Evolutionary conservation across 2,329 filamentous ascomycete species (phyloP), one percentile per base, ranked within the genome.

Genomic region (Alternaria panax): DNA sequence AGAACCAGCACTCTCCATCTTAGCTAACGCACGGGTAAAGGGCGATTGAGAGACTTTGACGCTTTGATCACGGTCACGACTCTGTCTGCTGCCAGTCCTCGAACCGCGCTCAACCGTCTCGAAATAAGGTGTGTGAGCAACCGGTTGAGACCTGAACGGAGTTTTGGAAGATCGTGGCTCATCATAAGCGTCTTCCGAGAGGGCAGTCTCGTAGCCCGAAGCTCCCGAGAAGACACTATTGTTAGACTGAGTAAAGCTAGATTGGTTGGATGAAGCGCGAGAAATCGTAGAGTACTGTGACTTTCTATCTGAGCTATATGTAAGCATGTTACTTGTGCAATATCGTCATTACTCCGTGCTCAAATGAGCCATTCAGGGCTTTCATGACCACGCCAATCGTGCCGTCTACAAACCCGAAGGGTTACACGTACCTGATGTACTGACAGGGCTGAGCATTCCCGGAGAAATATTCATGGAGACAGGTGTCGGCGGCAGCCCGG

Each of bases 1-100:
- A 22, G 67, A 51, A 34, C 70, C 64, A 12, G 69, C 70, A 45
- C 57, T 64, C 46, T 71, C 66, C 66, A 72, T 72, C 61, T 71
- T 72, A 8, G 64, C 62, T 38, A 72, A 40, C 4, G 67, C 67
- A 20, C 70, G 68, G 5, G 64, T 60, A 45, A 72, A 71, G 12
- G 69, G 70, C 3, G 60, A 59, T 46, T 64, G 63, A 18, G 62
- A 51, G 16, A 58, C 46, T 57, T 68, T 69, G 48, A 51, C 36
- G n/a, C 56, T 55, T 20, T 65, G 63, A 24, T 70, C 68, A 11
- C 32, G 57, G 28, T 60, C 53, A 25, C 12, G 43, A 25, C 65
- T 61, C 50, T 64, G 61, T 18, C 62, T 60, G 55, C 68, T 68
- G 22, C 63, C 66, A n/a, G 69, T 63, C 14, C 69, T 65, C 8